These are phyloP conservation scores for Fusarium chuoi DNA, from an alignment of 2,329 filamentous ascomycete genomes.

Conservation along the genomic window DNA sequence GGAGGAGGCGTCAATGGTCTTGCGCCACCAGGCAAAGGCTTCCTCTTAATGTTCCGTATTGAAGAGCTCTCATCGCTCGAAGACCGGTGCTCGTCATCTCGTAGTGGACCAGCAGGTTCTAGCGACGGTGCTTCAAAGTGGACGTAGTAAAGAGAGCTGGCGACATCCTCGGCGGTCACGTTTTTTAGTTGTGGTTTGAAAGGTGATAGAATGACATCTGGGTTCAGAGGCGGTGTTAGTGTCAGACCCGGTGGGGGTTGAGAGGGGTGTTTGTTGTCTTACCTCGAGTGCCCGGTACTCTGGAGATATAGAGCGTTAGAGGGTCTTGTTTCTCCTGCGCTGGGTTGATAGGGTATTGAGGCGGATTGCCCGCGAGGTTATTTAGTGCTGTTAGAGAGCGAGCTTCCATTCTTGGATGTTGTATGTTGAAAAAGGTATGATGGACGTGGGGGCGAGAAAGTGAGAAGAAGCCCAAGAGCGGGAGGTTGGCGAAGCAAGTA, in stretches of 20 bases:
- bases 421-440: constrained; percentile 2
- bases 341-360: constrained; percentile 83
- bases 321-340: constrained; percentile 75
- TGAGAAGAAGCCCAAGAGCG: neutral
- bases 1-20: constrained; percentile 43
- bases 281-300: constrained; percentile 93
- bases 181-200: constrained; percentile 89
- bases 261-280: constrained; percentile 44
- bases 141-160: constrained; percentile 89
- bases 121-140: constrained; percentile 72
- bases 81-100: constrained; percentile 49
- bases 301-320: constrained; percentile 87
- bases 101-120: constrained; percentile 54
- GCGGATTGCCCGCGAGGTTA: constrained; percentile 84
- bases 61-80: constrained; percentile 58
- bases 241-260: constrained; percentile 15
- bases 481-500: constrained; percentile 21
- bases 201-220: constrained; percentile 92
- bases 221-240: constrained; percentile 25
- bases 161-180: constrained; percentile 87
- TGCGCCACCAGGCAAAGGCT: constrained; percentile 58
- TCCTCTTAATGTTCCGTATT: constrained; percentile 61
- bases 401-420: constrained; percentile 71
- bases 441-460: constrained; percentile 17
- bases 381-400: constrained; percentile 84